Conservation (phyloP, 2,329 filamentous ascomycete species). For the Sarocladiaceae sp. region DNA sequence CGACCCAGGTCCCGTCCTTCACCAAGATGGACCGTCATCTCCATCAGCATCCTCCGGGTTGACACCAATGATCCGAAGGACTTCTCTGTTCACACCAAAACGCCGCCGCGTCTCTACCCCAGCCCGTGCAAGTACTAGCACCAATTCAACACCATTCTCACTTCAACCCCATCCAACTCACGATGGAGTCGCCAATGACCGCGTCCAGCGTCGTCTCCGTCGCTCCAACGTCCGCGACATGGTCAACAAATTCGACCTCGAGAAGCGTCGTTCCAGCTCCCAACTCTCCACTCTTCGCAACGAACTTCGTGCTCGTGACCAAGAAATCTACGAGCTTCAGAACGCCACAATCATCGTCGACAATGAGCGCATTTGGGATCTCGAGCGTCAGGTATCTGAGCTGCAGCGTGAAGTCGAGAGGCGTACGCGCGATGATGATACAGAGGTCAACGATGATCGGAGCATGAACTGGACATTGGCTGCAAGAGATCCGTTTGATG, state of each 20-base stretch:
- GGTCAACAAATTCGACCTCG: slow-evolving; percentile 47
- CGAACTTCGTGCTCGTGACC: slow-evolving; percentile 46
- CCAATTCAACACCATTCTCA: slow-evolving; percentile 26
- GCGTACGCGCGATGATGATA: slow-evolving; percentile 9
- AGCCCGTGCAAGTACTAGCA: slow-evolving; percentile 15
- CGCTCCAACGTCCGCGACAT: slow-evolving; percentile 55
- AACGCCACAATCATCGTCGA: slow-evolving; percentile 47
- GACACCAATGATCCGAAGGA: slow-evolving; percentile 54
- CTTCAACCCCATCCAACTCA: slow-evolving; percentile 34
- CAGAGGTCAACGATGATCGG: slow-evolving; percentile 6
- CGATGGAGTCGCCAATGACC: slow-evolving; percentile 49
- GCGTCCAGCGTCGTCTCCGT: slow-evolving; percentile 52
- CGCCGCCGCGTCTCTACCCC: slow-evolving; percentile 45
- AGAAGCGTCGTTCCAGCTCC: slow-evolving; percentile 36
- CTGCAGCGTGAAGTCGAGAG: slow-evolving; percentile 28
- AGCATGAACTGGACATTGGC: slow-evolving; percentile 45
- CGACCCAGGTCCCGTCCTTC: slow-evolving; percentile 39
- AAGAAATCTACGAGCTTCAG: slow-evolving; percentile 48
- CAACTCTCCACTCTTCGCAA: slow-evolving; percentile 46
- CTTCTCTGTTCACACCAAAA: slow-evolving; percentile 30
- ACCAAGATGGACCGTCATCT: not conserved
- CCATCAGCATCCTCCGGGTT: slow-evolving; percentile 34
- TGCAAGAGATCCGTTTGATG: slow-evolving; percentile 40
- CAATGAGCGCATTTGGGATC: slow-evolving; percentile 37
- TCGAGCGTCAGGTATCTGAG: slow-evolving; percentile 34